These are phyloP conservation scores for Hypoxylon fragiforme DNA, from an alignment of 495 filamentous ascomycete species.

Conservation along the genomic window DNA sequence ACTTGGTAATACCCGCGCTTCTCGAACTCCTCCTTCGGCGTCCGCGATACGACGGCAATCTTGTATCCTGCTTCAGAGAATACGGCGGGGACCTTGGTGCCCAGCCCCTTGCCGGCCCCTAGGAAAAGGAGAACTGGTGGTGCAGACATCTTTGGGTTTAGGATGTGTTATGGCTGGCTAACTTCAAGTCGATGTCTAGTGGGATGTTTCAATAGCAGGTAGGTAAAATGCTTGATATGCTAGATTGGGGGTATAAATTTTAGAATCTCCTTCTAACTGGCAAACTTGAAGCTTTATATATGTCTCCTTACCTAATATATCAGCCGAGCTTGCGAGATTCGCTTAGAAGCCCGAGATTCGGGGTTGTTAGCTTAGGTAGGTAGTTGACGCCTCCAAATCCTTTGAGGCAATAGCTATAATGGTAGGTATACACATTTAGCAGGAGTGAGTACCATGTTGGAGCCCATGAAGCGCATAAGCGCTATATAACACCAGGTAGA, in stretches of 20 bases:
- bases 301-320: not conserved
- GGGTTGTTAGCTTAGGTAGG: not conserved
- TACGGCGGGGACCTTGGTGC: constrained; percentile 2
- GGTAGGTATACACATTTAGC: too few relatives aligned
- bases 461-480: too few relatives aligned
- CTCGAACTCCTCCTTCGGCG: constrained; percentile 11
- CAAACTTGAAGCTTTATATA: not conserved
- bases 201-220: too few relatives aligned
- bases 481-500: too few relatives aligned
- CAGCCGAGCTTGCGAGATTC: constrained; percentile 1
- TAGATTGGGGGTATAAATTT: too few relatives aligned
- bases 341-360: constrained; percentile 8
- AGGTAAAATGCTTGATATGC: too few relatives aligned
- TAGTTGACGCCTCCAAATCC: not conserved
- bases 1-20: constrained; percentile 13
- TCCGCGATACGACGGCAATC: constrained; percentile 5
- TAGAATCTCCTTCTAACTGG: not conserved
- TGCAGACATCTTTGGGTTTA: not conserved
- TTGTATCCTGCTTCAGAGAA: constrained; percentile 14
- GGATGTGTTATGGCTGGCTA: not conserved
- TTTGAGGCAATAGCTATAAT: not conserved
- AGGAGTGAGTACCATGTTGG: too few relatives aligned
- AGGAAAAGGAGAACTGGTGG: constrained; percentile 14
- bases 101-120: constrained; percentile 7
- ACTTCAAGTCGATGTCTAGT: not conserved